Percentiles rank a stretch among this genome's conserved stretches.
Conservation (phyloP, 2,329 filamentous ascomycete genomes). For the Pseudocercospora crystallina region DNA sequence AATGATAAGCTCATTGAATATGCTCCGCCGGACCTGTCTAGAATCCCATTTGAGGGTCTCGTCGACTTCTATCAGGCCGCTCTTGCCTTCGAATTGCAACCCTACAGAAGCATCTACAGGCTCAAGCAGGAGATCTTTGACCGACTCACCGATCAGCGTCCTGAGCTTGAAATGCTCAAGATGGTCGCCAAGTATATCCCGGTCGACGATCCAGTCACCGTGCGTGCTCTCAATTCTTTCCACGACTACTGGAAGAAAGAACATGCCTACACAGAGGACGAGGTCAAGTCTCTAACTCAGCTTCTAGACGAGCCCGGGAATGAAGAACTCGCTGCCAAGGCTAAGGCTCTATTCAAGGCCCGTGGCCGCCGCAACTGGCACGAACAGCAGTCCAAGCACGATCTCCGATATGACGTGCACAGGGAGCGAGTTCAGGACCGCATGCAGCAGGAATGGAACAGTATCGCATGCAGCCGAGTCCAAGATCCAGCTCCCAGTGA, state of each 20-base stretch:
- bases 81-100: background rate
- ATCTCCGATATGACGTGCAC: too few relatives aligned
- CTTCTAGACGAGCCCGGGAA: constrained; percentile 4
- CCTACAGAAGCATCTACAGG: background rate
- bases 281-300: background rate
- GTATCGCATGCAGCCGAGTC: too few relatives aligned
- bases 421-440: too few relatives aligned
- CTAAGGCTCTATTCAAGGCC: background rate
- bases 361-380: too few relatives aligned
- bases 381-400: too few relatives aligned
- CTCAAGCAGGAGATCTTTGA: background rate
- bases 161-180: background rate
- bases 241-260: background rate
- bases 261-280: background rate
- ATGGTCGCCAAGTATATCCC: background rate
- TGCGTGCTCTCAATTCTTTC: constrained; percentile 2
- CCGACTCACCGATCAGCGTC: background rate
- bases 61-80: constrained; percentile 7
- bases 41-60: background rate
- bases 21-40: background rate
- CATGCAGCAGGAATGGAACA: too few relatives aligned
- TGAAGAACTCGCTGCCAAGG: constrained; percentile 1
- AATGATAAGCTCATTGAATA: background rate
- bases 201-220: background rate
- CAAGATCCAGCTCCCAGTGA: too few relatives aligned